phyloP scores from a whole-genome alignment of 2,329 filamentous ascomycete species.

The Diaporthe sp. region DNA sequence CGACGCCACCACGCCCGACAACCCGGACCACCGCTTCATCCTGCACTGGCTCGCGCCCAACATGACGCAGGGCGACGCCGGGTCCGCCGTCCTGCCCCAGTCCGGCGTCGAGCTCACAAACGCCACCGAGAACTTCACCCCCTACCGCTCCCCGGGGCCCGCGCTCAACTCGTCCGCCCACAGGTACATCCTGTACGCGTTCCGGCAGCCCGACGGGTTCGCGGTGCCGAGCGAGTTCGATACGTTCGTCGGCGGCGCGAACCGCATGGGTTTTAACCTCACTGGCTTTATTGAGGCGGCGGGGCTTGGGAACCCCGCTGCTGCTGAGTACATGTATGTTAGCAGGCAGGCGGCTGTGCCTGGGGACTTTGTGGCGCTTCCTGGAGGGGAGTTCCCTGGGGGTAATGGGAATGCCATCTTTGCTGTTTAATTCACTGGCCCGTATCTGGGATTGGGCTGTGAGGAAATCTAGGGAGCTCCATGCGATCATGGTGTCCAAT shows the following conservation, averaged over 20 bases:
- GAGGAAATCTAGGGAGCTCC: no score
- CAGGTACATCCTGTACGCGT: conserved; percentile 41
- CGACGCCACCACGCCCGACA: conserved; percentile 35
- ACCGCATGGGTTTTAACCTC: conserved; percentile 36
- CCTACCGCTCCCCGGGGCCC: conserved; percentile 35
- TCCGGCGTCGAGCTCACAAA: conserved; percentile 16
- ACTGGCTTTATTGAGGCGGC: conserved; percentile 33
- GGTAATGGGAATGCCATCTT: conserved; percentile 39
- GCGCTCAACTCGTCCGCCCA: conserved; percentile 36
- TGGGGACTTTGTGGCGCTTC: conserved; percentile 34
- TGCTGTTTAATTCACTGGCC: neutral
- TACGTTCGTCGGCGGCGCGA: conserved; percentile 22
- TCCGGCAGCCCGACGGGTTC: conserved; percentile 34
- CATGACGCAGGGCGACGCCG: neutral
- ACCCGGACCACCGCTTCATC: conserved; percentile 34
- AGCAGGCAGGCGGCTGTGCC: conserved; percentile 33
- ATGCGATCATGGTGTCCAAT: no score
- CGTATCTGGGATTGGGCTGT: no score
- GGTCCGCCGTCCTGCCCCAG: neutral
- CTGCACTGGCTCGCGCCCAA: conserved; percentile 40
- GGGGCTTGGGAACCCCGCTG: conserved; percentile 31
- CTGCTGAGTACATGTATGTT: conserved; percentile 40
- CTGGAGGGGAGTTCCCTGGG: conserved; percentile 34
- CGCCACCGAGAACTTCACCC: conserved; percentile 28
- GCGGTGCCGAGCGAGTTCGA: conserved; percentile 24